phyloP scores from a whole-genome alignment of 805 yeast species.

The Wickerhamomyces silvicola region DNA sequence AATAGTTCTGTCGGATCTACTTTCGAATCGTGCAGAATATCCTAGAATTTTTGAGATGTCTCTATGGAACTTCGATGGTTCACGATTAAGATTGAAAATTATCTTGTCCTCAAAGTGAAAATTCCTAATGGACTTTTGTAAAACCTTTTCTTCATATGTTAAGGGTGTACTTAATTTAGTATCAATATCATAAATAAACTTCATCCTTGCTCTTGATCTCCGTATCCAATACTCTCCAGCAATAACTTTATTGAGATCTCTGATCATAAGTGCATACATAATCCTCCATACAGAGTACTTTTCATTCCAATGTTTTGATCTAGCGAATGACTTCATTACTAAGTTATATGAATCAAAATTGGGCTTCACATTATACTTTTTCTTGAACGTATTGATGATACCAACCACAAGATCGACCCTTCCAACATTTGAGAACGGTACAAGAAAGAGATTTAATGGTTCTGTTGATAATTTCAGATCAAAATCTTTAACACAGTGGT shows the following conservation, averaged over 20 bases:
- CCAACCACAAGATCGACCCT: slow-evolving; percentile 30
- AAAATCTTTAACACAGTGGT: slow-evolving; percentile 9
- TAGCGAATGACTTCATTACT: slow-evolving; percentile 28
- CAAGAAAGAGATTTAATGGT: slow-evolving; percentile 26
- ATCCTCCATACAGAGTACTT: slow-evolving; percentile 21
- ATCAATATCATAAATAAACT: slow-evolving; percentile 12
- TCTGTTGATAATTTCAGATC: slow-evolving; percentile 10
- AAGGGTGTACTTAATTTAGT: slow-evolving; percentile 15
- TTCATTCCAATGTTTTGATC: slow-evolving; percentile 24
- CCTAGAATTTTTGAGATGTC: slow-evolving; percentile 12
- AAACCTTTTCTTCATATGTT: slow-evolving; percentile 9
- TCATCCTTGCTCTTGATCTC: slow-evolving; percentile 15
- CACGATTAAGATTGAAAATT: too few relatives aligned
- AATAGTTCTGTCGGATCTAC: neutral
- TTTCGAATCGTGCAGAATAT: slow-evolving; percentile 8
- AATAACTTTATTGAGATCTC: slow-evolving; percentile 10
- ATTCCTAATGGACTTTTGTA: slow-evolving; percentile 1
- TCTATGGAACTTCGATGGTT: neutral
- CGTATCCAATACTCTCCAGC: slow-evolving; percentile 22
- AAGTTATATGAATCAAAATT: slow-evolving; percentile 26
- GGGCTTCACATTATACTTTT: slow-evolving; percentile 23
- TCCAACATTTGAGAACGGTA: slow-evolving; percentile 25
- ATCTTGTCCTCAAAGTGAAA: slow-evolving; percentile 4
- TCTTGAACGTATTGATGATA: slow-evolving; percentile 25
- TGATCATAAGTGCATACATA: slow-evolving; percentile 19